Conservation (phyloP, 768 basidiomycete species). For the Pleurotus giganteus region DNA sequence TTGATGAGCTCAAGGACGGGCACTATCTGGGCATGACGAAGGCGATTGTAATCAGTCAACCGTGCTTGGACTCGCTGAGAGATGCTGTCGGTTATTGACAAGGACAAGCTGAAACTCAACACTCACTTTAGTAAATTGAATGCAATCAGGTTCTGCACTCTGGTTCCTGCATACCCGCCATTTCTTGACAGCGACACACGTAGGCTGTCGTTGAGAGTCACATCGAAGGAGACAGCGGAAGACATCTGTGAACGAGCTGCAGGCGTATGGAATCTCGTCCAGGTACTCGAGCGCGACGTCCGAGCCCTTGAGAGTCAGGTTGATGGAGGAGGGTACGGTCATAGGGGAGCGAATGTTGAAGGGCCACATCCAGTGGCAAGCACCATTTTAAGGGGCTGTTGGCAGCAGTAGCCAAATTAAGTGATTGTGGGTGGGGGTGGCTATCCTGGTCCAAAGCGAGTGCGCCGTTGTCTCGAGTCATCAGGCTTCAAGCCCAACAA, state of each 20-base stretch:
- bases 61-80: neutral
- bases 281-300: neutral
- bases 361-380: no score
- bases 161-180: neutral
- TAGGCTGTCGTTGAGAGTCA: neutral
- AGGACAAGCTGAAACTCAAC: neutral
- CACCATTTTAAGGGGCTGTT: no score
- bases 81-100: neutral
- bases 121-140: neutral
- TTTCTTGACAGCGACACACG: neutral
- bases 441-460: no score
- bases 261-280: slow-evolving; percentile 1
- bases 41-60: neutral
- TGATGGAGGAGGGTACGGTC: neutral
- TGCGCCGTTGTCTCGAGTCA: no score
- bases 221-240: neutral
- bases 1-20: neutral
- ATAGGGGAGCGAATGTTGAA: neutral
- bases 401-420: no score
- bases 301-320: neutral
- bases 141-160: neutral
- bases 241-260: neutral
- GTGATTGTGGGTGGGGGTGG: no score
- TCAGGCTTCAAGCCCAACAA: no score
- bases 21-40: neutral